Evolutionary conservation across 345 rosid genomes (phyloP), one percentile per base, ranked within the genome.

Genomic region (Linum lewisii): DNA sequence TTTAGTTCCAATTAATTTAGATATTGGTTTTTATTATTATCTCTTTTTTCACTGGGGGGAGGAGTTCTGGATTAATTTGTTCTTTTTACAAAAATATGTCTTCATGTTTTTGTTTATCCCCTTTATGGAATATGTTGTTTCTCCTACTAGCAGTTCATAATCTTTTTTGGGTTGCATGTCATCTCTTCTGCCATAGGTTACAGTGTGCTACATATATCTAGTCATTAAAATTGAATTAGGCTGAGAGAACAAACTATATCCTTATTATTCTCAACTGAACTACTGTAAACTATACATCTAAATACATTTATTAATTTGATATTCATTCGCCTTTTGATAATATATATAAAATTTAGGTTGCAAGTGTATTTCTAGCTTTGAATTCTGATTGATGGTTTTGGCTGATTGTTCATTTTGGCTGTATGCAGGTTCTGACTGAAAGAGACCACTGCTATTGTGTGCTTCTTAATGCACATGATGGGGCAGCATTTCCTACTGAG

Each of bases 391-490:
- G 1, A 42, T 16, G 47, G 15, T 42, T 11, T 42, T 16, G 10
- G 38, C 10, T 11, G 23, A n/a, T n/a, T n/a, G n/a, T n/a, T n/a
- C n/a, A 57, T 37, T 37, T 52, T 53, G 24, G 26, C 14, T 24
- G 14, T 15, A 18, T 77, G 62, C 78, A 90, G 96, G 92, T 94
- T 66, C 78, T 94, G 73, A 84, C 90, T 51, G 95, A 86, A 42
- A 76, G 81, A 34, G 96, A 87, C 65, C 90, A 85, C 66, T 94
- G 99, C 75, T 94, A 85, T 54, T 90, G 96, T 67, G 99, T 90
- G 63, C 79, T 94, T 73, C 96, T 90, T 49, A 90, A 94, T 73
- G 88, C 90, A 58, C 86, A 85, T 64, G 92, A 82, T 75, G 96
- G 96, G 51, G 96, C 95, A 70, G 96, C 96, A 51, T 94, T 94